Conservation (phyloP, 805 yeast species). For the Wickerhamomyces sydowiorum region DNA sequence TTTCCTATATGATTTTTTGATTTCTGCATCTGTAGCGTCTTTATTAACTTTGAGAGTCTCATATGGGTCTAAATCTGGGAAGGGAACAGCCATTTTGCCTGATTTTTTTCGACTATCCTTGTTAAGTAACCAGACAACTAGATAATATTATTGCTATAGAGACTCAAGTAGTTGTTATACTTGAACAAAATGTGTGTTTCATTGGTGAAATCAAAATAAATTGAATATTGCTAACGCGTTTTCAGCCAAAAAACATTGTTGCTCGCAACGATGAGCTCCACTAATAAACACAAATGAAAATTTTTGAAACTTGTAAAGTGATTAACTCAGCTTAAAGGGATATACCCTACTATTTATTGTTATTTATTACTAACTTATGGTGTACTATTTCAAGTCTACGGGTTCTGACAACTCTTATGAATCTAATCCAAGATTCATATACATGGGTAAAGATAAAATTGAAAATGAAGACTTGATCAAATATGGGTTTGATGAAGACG, state of each 20-base stretch:
- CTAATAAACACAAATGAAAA: too few species aligned
- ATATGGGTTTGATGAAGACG: constrained; percentile 57
- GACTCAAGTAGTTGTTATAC: too few species aligned
- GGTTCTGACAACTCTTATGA: constrained; percentile 27
- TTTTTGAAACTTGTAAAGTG: too few species aligned
- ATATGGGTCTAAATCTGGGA: constrained; percentile 60
- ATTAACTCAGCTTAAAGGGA: too few species aligned
- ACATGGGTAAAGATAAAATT: constrained; percentile 70
- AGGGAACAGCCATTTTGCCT: constrained; percentile 29
- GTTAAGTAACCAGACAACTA: too few species aligned
- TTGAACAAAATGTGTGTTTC: too few species aligned
- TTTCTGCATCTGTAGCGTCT: constrained; percentile 41
- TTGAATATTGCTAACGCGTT: too few species aligned
- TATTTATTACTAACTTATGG: constrained; percentile 32
- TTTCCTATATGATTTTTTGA: constrained; percentile 64
- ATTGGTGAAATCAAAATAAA: too few species aligned
- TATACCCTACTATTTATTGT: too few species aligned
- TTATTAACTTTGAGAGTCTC: constrained; percentile 37
- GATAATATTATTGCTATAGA: too few species aligned
- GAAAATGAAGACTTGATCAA: constrained; percentile 62
- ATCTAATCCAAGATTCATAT: constrained; percentile 32
- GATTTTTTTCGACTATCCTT: too few species aligned
- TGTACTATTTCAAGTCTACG: constrained; percentile 35
- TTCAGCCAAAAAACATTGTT: background rate
- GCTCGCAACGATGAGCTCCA: background rate